Evolutionary conservation across 2,329 filamentous ascomycete species (phyloP).

Genomic region (Fonsecaea multimorphosa): DNA sequence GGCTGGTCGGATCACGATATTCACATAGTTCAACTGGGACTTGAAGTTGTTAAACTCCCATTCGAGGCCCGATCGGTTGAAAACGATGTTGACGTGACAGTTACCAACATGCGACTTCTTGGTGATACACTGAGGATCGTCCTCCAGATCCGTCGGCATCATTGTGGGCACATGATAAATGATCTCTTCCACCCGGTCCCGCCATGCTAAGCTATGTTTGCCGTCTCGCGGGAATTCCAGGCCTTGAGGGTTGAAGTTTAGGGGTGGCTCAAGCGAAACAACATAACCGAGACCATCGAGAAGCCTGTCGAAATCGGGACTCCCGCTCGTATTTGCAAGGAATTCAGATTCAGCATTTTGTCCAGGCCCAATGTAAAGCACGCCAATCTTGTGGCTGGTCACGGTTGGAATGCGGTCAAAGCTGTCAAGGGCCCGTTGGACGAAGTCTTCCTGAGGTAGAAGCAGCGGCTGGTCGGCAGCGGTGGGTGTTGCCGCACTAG

Average conservation of each 20-base stretch:
- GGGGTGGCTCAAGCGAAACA: constrained; percentile 76
- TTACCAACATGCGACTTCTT: constrained; percentile 98
- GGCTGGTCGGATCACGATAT: constrained; percentile 93
- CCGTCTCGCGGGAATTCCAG: constrained; percentile 85
- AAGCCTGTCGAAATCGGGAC: constrained; percentile 85
- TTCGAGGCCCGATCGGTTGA: constrained; percentile 90
- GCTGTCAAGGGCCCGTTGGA: constrained; percentile 73
- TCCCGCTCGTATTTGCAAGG: constrained; percentile 83
- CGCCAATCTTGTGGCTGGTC: constrained; percentile 92
- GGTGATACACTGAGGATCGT: constrained; percentile 74
- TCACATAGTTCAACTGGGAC: constrained; percentile 94
- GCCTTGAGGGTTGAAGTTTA: constrained; percentile 88
- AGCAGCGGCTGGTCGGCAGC: constrained; percentile 71
- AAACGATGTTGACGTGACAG: constrained; percentile 97
- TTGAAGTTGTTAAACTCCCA: constrained; percentile 92
- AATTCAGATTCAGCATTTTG: constrained; percentile 85
- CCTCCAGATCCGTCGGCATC: constrained; percentile 87
- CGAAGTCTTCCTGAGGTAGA: constrained; percentile 73
- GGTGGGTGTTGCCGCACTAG: constrained; percentile 52
- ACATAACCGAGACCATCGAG: constrained; percentile 81
- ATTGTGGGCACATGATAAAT: constrained; percentile 96
- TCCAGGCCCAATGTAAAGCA: constrained; percentile 88
- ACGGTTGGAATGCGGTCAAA: constrained; percentile 90
- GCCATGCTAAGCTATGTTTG: constrained; percentile 89
- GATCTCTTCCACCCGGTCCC: constrained; percentile 91